These are phyloP conservation scores for Manihot esculenta DNA, from an alignment of 441 rosid species.

Conservation along the genomic window DNA sequence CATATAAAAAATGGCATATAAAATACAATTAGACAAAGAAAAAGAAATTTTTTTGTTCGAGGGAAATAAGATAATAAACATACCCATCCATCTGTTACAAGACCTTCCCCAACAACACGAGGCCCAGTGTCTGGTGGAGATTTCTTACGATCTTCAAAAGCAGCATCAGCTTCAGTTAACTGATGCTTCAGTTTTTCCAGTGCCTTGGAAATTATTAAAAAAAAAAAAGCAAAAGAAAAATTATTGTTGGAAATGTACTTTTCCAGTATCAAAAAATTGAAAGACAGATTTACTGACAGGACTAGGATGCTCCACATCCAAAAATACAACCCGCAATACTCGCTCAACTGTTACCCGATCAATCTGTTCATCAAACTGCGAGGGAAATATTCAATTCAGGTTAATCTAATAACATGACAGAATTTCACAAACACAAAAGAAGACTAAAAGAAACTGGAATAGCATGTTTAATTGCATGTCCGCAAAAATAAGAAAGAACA, in stretches of 20 bases:
- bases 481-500: not conserved
- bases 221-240: not conserved
- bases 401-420: not conserved
- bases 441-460: not conserved
- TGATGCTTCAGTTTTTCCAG: constrained; percentile 59
- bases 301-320: constrained; percentile 48
- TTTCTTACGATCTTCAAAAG: constrained; percentile 52
- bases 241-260: not conserved
- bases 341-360: constrained; percentile 63
- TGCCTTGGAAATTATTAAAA: constrained; percentile 27
- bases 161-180: constrained; percentile 62
- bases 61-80: not conserved
- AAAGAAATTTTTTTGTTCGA: not conserved
- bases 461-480: too few species aligned
- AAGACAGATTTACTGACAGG: constrained; percentile 43
- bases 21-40: not conserved
- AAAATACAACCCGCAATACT: constrained; percentile 57
- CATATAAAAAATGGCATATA: not conserved
- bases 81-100: constrained; percentile 80
- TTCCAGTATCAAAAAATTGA: not conserved
- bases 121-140: constrained; percentile 49
- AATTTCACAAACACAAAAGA: not conserved
- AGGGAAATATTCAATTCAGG: not conserved
- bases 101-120: constrained; percentile 56
- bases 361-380: constrained; percentile 71